Percentiles rank a stretch among this genome's conserved stretches.
phyloP scores from a whole-genome alignment of 23 red algal species.

The Agarophyton chilense region DNA sequence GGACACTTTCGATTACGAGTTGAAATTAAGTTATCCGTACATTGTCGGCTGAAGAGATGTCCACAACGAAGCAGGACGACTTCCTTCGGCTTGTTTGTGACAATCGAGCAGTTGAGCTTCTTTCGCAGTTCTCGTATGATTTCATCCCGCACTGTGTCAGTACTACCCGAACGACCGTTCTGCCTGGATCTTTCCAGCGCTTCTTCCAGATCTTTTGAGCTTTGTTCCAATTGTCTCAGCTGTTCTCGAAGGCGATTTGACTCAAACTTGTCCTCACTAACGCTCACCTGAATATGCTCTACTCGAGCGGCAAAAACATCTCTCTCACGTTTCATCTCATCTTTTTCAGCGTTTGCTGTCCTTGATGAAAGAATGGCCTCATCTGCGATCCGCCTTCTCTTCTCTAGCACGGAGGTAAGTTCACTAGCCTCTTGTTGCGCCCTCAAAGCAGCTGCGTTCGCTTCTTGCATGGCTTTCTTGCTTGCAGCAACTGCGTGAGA shows the following conservation, averaged over 20 bases:
- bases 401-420: constrained; percentile 48
- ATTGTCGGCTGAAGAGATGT: constrained; percentile 95
- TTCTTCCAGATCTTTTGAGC: constrained; percentile 36
- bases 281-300: constrained; percentile 25
- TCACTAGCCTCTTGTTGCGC: constrained; percentile 50
- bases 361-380: constrained; percentile 38
- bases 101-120: constrained; percentile 87
- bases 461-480: constrained; percentile 60
- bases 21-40: constrained; percentile 90
- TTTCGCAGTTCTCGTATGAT: constrained; percentile 79
- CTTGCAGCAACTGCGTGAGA: constrained; percentile 52
- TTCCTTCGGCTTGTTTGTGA: constrained; percentile 82
- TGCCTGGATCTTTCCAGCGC: constrained; percentile 34
- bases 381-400: constrained; percentile 55
- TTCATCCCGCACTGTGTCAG: constrained; percentile 72
- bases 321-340: constrained; percentile 62
- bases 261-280: constrained; percentile 52
- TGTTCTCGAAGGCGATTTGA: constrained; percentile 49
- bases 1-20: constrained; percentile 97
- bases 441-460: constrained; percentile 24
- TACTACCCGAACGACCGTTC: constrained; percentile 38
- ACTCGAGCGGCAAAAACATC: constrained; percentile 58
- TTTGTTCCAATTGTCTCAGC: constrained; percentile 25
- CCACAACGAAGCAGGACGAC: constrained; percentile 88
- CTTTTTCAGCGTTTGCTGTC: constrained; percentile 57